Base-by-base conservation (phyloP, 2,329 filamentous ascomycete genomes). In the Sporothrix phasma region DNA sequence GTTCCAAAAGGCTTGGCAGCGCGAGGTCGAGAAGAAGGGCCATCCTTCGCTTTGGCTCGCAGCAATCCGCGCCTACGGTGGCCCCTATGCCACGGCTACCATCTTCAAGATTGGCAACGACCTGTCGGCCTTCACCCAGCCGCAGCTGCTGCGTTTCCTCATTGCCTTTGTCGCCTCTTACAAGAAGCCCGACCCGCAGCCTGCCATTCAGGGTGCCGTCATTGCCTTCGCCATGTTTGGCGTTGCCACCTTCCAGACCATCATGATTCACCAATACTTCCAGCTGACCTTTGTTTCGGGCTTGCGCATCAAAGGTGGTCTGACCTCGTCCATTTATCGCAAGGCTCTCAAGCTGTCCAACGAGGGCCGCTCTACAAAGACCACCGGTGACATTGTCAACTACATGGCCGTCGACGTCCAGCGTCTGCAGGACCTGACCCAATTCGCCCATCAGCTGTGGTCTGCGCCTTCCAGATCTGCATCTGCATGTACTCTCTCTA, bases 401-500 rank as follows among this genome's bases (percentile, higher is more conserved):
- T 94, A 96, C 76, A 99, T 99, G 93, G 94, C 95, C 53, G 93
- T 99, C 10, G 94, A 99, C 73, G 93, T 93, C 15, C 94, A 99
- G 76, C 88, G 95, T 68, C 82, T 99, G 19, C 90, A 97, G 71
- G 94, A 99, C 76, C 79, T 99, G 64, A 91, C 93, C 2, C 95
- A 99, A 72, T 99, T 94, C 73, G 92, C 90, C 19, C 92, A 96
- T 73, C 93, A 97, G 74, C 79, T 96, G 11, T 97, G 94, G 92
- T 97, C 92, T 49, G 93, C 95, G 2, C 94, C 2, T 96, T 97
- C 76, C 95, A 99, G 75, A 99, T 99, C 71, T 81, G 86, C 37
- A 84, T 99, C 45, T 99, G 95, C 78, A 96, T 99, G 92, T 74
- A 92, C 7, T 97, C 93, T 15, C 82, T 99, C 45, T 97, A 99